These are phyloP conservation scores for Turnera subulata DNA, from an alignment of 345 rosid genomes.

Conservation along the genomic window DNA sequence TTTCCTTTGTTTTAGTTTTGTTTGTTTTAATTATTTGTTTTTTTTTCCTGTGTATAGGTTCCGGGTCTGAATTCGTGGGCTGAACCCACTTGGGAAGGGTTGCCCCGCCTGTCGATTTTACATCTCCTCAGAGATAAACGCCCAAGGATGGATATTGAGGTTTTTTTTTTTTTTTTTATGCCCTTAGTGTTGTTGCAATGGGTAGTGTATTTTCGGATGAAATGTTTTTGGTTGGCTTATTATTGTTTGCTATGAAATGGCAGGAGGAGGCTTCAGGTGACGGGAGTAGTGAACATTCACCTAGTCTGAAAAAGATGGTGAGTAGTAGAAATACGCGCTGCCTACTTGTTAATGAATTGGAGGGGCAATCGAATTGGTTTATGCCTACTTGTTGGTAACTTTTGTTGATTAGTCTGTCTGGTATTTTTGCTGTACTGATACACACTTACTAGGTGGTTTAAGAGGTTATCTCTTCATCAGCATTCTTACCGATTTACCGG, in stretches of 20 bases:
- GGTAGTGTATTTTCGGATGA: too few species aligned
- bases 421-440: too few species aligned
- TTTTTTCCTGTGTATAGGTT: too few species aligned
- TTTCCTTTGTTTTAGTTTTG: too few species aligned
- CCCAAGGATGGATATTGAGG: slow-evolving; percentile 53
- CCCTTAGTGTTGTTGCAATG: background rate
- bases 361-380: too few species aligned
- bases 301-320: slow-evolving; percentile 67
- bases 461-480: too few species aligned
- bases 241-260: slow-evolving; percentile 14
- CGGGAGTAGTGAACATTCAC: slow-evolving; percentile 35
- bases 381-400: too few species aligned
- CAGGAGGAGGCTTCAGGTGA: slow-evolving; percentile 47
- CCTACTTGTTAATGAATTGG: too few species aligned
- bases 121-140: slow-evolving; percentile 65
- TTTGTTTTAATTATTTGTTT: background rate
- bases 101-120: slow-evolving; percentile 19
- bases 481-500: too few species aligned
- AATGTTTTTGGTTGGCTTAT: too few species aligned
- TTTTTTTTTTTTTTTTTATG: slow-evolving; percentile 20
- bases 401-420: too few species aligned
- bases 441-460: too few species aligned
- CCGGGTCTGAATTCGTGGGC: slow-evolving; percentile 84
- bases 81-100: slow-evolving; percentile 38
- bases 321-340: slow-evolving; percentile 1